Conservation (phyloP, 2,329 filamentous ascomycete genomes). For the Keithomyces neogunnii region DNA sequence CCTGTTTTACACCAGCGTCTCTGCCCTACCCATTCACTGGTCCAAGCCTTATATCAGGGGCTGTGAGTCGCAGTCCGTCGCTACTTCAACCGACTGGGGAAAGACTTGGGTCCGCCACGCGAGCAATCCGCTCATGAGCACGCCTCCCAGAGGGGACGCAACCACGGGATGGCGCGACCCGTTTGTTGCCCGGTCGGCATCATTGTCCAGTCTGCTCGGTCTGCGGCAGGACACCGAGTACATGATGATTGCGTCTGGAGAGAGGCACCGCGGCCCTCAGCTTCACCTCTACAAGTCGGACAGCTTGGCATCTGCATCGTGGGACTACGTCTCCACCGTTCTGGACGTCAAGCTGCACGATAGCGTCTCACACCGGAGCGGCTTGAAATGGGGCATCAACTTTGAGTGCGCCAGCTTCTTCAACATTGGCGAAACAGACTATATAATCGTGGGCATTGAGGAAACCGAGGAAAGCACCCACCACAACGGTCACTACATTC, state of each 20-base stretch:
- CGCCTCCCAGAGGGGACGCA: slow-evolving; percentile 11
- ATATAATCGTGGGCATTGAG: slow-evolving; percentile 11
- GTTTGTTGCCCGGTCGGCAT: slow-evolving; percentile 14
- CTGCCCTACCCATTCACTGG: slow-evolving; percentile 36
- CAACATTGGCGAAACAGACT: slow-evolving; percentile 7
- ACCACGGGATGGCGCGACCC: slow-evolving; percentile 19
- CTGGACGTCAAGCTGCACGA: slow-evolving; percentile 7
- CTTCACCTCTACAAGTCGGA: slow-evolving; percentile 13
- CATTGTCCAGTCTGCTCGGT: slow-evolving; percentile 11
- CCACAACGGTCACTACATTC: slow-evolving; percentile 9
- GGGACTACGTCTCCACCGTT: slow-evolving; percentile 11
- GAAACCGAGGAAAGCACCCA: slow-evolving; percentile 8
- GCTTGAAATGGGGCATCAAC: slow-evolving; percentile 8
- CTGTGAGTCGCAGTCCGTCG: slow-evolving; percentile 35
- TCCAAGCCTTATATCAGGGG: slow-evolving; percentile 32
- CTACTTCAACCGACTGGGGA: slow-evolving; percentile 27
- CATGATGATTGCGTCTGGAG: slow-evolving; percentile 30
- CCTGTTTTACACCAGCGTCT: slow-evolving; percentile 33
- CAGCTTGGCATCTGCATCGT: slow-evolving; percentile 8
- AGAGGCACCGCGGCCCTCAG: slow-evolving; percentile 13
- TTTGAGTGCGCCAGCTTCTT: slow-evolving; percentile 17
- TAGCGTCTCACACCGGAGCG: slow-evolving; percentile 3
- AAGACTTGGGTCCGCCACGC: slow-evolving; percentile 12
- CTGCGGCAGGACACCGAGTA: slow-evolving; percentile 20
- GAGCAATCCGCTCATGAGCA: slow-evolving; percentile 12